Conservation (phyloP, 1,284 basidiomycete species). For the Phenoliferia sp. region DNA sequence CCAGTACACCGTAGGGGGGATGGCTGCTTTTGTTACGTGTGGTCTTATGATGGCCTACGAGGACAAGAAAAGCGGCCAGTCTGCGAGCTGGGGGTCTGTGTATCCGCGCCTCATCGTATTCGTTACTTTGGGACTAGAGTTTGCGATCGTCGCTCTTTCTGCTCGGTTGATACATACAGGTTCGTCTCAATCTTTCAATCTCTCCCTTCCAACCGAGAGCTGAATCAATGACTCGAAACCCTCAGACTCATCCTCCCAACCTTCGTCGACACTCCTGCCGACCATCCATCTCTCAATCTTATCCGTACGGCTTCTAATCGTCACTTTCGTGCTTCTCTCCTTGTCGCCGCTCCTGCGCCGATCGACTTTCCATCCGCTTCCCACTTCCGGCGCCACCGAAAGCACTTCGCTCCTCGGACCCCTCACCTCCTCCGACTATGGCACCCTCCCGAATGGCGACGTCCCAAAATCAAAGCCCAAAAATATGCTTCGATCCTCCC, state of each 20-base stretch:
- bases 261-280: slow-evolving; percentile 5
- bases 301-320: slow-evolving; percentile 21
- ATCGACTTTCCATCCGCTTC: slow-evolving; percentile 3
- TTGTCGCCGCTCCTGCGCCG: slow-evolving; percentile 18
- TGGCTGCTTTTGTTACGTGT: slow-evolving; percentile 13
- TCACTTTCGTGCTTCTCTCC: slow-evolving; percentile 16
- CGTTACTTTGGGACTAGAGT: slow-evolving; percentile 13
- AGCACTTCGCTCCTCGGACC: slow-evolving; percentile 16
- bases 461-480: slow-evolving; percentile 3
- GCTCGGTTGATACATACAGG: slow-evolving; percentile 16
- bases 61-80: slow-evolving; percentile 3
- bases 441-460: not conserved
- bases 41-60: slow-evolving; percentile 20
- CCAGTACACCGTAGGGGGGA: slow-evolving; percentile 18
- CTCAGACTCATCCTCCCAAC: slow-evolving; percentile 1
- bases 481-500: slow-evolving; percentile 15
- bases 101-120: slow-evolving; percentile 18
- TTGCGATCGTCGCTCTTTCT: slow-evolving; percentile 16
- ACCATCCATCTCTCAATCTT: slow-evolving; percentile 17
- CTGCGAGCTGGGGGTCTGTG: slow-evolving; percentile 4
- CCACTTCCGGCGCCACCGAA: slow-evolving; percentile 1
- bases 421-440: not conserved
- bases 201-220: no score
- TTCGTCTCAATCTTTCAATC: not conserved
- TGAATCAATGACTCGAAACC: not conserved